A percentile compares a stretch with the other conserved stretches of the same genome.
Conservation (phyloP, 306 rosid species). For the Leucaena leucocephala region DNA sequence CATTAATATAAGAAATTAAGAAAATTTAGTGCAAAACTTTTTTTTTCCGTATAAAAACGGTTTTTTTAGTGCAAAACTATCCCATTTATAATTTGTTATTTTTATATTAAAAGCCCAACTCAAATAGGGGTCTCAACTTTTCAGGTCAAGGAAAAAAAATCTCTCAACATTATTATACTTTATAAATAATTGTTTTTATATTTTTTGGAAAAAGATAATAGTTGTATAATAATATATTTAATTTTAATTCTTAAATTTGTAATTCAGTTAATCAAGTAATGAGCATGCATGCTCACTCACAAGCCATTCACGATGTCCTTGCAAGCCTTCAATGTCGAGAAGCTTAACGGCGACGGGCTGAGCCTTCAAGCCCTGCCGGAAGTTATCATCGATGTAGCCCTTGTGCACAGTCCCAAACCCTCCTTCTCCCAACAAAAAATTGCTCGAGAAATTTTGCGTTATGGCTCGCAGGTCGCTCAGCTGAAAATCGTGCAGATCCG, state of each 20-base stretch:
- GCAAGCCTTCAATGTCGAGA: conserved; percentile 84
- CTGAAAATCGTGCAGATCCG: conserved; percentile 78
- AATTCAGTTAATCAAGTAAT: background rate
- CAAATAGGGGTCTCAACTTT: too few species aligned
- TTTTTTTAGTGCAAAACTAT: background rate
- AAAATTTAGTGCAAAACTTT: background rate
- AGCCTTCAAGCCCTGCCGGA: conserved; percentile 77
- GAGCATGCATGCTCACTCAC: conserved; percentile 49
- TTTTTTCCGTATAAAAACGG: too few species aligned
- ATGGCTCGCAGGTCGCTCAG: conserved; percentile 78
- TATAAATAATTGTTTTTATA: too few species aligned
- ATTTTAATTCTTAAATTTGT: too few species aligned
- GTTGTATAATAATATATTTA: too few species aligned
- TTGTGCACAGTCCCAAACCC: conserved; percentile 93
- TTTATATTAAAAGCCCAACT: background rate
- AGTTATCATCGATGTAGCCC: conserved; percentile 77
- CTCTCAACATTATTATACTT: too few species aligned
- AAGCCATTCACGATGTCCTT: conserved; percentile 99
- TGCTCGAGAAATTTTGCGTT: conserved; percentile 86
- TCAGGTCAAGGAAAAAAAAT: too few species aligned
- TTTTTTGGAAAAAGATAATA: too few species aligned
- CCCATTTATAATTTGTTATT: conserved; percentile 6
- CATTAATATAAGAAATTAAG: background rate
- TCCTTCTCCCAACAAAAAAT: conserved; percentile 88
- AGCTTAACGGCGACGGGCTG: conserved; percentile 97